phyloP scores from a whole-genome alignment of 371 early-diverging fungal species.

The Apophysomyces elegans region DNA sequence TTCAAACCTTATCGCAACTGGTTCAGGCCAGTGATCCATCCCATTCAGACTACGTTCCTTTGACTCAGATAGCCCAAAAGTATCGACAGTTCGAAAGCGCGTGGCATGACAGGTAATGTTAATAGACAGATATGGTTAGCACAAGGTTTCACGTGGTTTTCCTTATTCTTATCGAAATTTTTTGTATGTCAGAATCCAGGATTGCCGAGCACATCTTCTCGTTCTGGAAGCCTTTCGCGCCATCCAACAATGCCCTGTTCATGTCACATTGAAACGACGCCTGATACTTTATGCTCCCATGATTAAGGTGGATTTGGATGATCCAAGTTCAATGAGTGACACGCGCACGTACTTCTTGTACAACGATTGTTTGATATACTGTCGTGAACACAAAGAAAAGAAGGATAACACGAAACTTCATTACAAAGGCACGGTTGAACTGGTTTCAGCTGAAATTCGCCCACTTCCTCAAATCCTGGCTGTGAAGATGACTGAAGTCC shows the following conservation, averaged over 20 bases:
- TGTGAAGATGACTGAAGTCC: constrained; percentile 6
- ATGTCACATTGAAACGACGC: constrained; percentile 28
- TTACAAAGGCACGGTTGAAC: constrained; percentile 25
- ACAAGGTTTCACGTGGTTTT: neutral
- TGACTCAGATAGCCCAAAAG: constrained; percentile 11
- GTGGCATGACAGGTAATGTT: constrained; percentile 23
- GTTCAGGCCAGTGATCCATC: constrained; percentile 24
- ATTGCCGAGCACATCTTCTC: constrained; percentile 22
- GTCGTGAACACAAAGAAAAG: constrained; percentile 23
- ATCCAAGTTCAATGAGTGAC: constrained; percentile 25
- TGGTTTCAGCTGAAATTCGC: constrained; percentile 20
- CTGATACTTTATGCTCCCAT: constrained; percentile 26
- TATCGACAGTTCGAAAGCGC: constrained; percentile 14
- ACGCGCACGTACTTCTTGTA: constrained; percentile 34
- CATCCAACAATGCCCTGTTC: constrained; percentile 26
- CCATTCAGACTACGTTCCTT: constrained; percentile 26
- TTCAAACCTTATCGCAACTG: constrained; percentile 17
- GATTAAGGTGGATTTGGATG: constrained; percentile 33
- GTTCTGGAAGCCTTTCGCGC: constrained; percentile 25
- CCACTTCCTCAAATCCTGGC: constrained; percentile 10
- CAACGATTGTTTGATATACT: constrained; percentile 27
- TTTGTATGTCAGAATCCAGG: constrained; percentile 19
- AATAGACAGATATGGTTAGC: neutral
- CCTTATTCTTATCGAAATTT: neutral
- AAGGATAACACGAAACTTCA: constrained; percentile 14